Evolutionary conservation across 176 grass and related monocot species (phyloP).

Genomic region (Sorghum bicolor): DNA sequence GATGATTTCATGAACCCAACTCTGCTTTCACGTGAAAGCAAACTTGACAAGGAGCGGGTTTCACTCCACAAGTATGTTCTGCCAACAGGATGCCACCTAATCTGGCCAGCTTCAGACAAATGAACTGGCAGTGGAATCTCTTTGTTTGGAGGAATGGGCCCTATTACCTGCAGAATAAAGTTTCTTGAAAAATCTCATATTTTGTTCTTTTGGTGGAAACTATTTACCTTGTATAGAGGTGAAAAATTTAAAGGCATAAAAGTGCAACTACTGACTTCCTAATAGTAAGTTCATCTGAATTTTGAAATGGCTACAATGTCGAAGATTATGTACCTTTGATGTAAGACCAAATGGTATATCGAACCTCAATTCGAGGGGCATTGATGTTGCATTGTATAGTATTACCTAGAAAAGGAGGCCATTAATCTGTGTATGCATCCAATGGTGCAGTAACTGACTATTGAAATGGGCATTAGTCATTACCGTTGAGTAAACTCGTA

Average conservation of each 20-base stretch:
- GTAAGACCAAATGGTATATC: conserved; percentile 94
- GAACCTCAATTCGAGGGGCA: conserved; percentile 82
- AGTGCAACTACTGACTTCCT: conserved; percentile 1
- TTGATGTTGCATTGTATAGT: conserved; percentile 85
- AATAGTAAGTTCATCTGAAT: conserved; percentile 1
- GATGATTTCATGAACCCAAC: conserved; percentile 90
- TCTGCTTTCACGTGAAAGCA: conserved; percentile 82
- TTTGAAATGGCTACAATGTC: conserved; percentile 11
- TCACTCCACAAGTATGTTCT: conserved; percentile 89
- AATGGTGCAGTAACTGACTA: conserved; percentile 29
- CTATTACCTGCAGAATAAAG: conserved; percentile 63
- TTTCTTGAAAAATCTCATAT: conserved; percentile 28
- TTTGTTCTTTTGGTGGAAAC: background rate
- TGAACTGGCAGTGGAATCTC: conserved; percentile 90
- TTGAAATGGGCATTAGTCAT: conserved; percentile 45
- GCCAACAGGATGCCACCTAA: conserved; percentile 93
- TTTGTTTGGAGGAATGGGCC: conserved; percentile 79
- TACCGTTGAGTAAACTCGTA: conserved; percentile 91
- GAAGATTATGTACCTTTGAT: conserved; percentile 70
- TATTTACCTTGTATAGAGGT: background rate
- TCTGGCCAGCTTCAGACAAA: conserved; percentile 87
- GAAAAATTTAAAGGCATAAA: conserved; percentile 7
- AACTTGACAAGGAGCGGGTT: conserved; percentile 73
- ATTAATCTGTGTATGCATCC: conserved; percentile 22
- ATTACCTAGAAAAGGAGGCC: conserved; percentile 61